Base-by-base conservation (phyloP, 345 rosid species). In the Rhodamnia rubescens region DNA sequence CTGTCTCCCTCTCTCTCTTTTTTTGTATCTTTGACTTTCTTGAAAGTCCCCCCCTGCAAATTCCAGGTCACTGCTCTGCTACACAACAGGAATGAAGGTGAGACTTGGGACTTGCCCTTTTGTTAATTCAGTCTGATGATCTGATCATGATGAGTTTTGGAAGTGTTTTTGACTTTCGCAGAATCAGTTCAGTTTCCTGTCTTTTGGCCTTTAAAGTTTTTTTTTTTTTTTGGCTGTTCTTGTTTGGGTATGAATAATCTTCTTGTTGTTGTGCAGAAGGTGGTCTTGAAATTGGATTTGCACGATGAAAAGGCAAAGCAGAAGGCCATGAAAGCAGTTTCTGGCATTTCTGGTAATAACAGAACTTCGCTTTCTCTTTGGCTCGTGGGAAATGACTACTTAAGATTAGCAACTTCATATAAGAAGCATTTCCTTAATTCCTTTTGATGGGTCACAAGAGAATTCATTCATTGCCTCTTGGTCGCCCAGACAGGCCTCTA, bases 311-410 rank as follows among this genome's bases (percentile, higher is more conserved):
- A 81, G 88, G 90, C 83, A 5, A 95, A 91, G 86, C 89, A 89
- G 44, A 93, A 87, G 87, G 93, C 94, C 83, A 85, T 96, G 88
- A 88, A 87, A 59, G 81, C 92, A 9, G 96, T 93, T 81, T 90
- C 95, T 42, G 32, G 84, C 54, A 87, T 91, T 53, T 22, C 88
- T 86, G 98, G 98, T 96, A 50, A 49, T 26, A 13, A 50, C 7
- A 27, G 47, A 5, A 29, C n/a, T 27, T 58, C 40, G 15, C 50
- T 83, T 10, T 69, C 78, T 26, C 22, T 40, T 32, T 24, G 59
- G 20, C 36, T 57, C 50, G 26, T 26, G 47, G 47, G 47, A 44
- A 36, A 69, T 36, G 36, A 36, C 7, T 0, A 36, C 11, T 69
- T 36, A 18, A 36, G 80, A 69, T 36, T 69, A 69, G 7, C 40